Conservation (phyloP, 1,284 basidiomycete species). For the Leucoagaricus sp. region DNA sequence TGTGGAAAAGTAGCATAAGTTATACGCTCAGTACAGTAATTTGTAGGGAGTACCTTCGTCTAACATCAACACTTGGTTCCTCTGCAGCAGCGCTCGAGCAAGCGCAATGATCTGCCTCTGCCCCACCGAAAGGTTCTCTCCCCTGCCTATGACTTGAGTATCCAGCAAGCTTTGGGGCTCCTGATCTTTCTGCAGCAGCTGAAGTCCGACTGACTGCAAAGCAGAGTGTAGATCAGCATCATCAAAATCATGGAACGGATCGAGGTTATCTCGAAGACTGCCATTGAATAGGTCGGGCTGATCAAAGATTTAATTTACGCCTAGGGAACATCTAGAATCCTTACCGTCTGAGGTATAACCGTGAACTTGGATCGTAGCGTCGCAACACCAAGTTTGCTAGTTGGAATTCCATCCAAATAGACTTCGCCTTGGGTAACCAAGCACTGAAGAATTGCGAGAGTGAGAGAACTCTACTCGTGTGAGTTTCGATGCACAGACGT, state of each 20-base stretch:
- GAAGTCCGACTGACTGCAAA: conserved; percentile 55
- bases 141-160: conserved; percentile 53
- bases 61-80: conserved; percentile 59
- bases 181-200: conserved; percentile 18
- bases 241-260: conserved; percentile 74
- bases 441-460: conserved; percentile 52
- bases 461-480: conserved; percentile 45
- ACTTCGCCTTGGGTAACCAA: conserved; percentile 60
- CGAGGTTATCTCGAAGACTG: conserved; percentile 38
- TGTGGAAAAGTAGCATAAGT: background rate
- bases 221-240: conserved; percentile 62
- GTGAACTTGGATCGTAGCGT: conserved; percentile 61
- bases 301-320: conserved; percentile 37
- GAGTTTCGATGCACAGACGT: conserved; percentile 29
- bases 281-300: conserved; percentile 63
- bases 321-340: conserved; percentile 32
- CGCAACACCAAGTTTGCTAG: conserved; percentile 61
- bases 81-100: conserved; percentile 55
- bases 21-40: conserved; percentile 37
- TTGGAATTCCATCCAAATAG: conserved; percentile 50
- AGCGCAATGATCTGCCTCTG: conserved; percentile 70
- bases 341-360: conserved; percentile 56
- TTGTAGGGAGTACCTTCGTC: conserved; percentile 51
- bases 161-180: conserved; percentile 54
- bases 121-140: conserved; percentile 69